phyloP scores from a whole-genome alignment of 441 rosid genomes.

The Populus hybrid region DNA sequence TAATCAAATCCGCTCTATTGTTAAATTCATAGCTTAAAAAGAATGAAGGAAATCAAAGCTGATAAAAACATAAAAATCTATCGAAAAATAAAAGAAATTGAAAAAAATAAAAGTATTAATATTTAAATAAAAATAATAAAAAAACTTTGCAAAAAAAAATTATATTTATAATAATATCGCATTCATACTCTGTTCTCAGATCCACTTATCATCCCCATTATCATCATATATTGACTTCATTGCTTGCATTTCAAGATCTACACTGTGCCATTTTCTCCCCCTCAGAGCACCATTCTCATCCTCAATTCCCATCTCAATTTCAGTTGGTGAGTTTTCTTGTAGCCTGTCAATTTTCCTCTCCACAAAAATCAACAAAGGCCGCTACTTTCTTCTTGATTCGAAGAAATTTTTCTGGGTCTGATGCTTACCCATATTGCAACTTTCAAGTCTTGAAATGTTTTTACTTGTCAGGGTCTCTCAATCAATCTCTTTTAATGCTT shows the following conservation, averaged over 20 bases:
- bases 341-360: not conserved
- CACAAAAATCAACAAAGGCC: not conserved
- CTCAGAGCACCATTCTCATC: not conserved
- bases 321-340: not conserved
- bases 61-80: no score
- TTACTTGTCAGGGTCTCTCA: not conserved
- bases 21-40: no score
- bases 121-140: no score
- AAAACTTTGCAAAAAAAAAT: no score
- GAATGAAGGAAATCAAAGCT: not conserved
- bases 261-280: not conserved
- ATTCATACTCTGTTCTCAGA: not conserved
- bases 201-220: not conserved
- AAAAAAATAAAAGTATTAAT: no score
- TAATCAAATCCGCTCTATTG: no score
- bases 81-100: no score
- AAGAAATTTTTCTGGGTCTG: not conserved
- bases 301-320: not conserved
- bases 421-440: not conserved
- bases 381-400: not conserved
- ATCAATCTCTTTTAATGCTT: constrained; percentile 9
- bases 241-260: not conserved
- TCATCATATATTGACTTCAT: not conserved
- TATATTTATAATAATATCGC: not conserved
- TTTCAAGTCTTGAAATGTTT: not conserved